Evolutionary conservation across 129 eudicot species (phyloP), one percentile per base, ranked within the genome.

Genomic region (Flaveria ramosissima): DNA sequence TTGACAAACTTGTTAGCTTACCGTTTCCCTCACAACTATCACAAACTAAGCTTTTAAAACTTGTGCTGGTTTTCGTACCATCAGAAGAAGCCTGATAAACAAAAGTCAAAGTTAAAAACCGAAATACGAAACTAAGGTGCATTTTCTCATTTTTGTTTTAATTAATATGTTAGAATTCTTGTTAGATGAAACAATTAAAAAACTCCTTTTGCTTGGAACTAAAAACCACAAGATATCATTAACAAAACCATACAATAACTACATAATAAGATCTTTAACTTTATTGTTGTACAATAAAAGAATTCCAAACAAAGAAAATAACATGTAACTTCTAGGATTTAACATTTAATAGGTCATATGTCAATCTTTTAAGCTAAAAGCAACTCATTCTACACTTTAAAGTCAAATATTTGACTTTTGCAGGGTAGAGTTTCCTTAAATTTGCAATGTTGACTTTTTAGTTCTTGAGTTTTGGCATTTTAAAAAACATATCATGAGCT

Each of bases 1-100:
- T 61, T 20, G 17, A 61, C 45, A 17, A 61, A 46, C 14, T 60
- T 74, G 78, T 55, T 48, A 27, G 77, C 82, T 83, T 75, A 92
- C 98, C 98, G 70, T 90, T 86, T 82, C 98, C 98, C 9, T 90
- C 96, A 70, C 98, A 92, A 2, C 77, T 62, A 19, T 47, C 62
- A 70, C 98, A 92, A 50, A 89, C 72, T 45, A 92, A 48, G 88
- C 94, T 92, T 45, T 60, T 83, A 16, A 14, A 2, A 39, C 83
- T 71, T 55, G 81, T 67, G 71, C 0, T 32, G 23, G 56, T 57
- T 27, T 64, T 71, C 30, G 74, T 21, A 46, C 73, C 70, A 47
- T 52, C 70, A 0, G 59, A 67, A 1, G 84, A 47, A 51, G 96
- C 90, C 98, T 92, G 90, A 45, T 78, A 59, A 80, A 41, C 23